These are phyloP conservation scores for Kodamaea hsintzibuensis DNA, from an alignment of 805 yeast genomes.

Conservation along the genomic window DNA sequence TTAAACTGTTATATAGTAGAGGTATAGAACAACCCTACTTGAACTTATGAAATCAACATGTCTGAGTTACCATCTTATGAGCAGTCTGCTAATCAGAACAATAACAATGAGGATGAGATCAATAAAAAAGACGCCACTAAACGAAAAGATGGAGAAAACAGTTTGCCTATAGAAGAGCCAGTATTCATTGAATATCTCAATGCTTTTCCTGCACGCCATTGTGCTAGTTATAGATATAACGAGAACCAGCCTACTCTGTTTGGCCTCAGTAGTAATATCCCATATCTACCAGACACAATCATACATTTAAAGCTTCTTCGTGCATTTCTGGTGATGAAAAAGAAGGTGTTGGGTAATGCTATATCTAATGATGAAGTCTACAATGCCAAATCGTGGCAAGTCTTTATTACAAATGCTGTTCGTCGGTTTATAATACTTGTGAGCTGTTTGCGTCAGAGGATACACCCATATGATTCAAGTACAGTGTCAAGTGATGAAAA, in stretches of 20 bases:
- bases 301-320: slow-evolving; percentile 25
- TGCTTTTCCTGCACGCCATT: not conserved
- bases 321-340: slow-evolving; percentile 21
- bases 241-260: not conserved
- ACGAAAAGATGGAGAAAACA: too few species aligned
- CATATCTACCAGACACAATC: slow-evolving; percentile 16
- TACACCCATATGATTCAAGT: not conserved
- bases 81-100: not conserved
- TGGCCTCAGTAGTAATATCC: not conserved
- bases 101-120: not conserved
- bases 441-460: slow-evolving; percentile 14
- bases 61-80: not conserved
- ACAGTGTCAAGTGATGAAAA: too few species aligned
- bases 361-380: not conserved
- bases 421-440: slow-evolving; percentile 23
- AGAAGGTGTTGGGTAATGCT: slow-evolving; percentile 6
- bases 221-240: not conserved
- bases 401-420: slow-evolving; percentile 23
- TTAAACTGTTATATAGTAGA: too few species aligned
- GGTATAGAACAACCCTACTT: too few species aligned
- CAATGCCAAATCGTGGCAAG: slow-evolving; percentile 21
- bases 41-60: not conserved
- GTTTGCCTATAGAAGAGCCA: not conserved
- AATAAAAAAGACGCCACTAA: not conserved
- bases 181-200: not conserved